Conservation (phyloP, 768 basidiomycete species). For the Leccinum variicolor region DNA sequence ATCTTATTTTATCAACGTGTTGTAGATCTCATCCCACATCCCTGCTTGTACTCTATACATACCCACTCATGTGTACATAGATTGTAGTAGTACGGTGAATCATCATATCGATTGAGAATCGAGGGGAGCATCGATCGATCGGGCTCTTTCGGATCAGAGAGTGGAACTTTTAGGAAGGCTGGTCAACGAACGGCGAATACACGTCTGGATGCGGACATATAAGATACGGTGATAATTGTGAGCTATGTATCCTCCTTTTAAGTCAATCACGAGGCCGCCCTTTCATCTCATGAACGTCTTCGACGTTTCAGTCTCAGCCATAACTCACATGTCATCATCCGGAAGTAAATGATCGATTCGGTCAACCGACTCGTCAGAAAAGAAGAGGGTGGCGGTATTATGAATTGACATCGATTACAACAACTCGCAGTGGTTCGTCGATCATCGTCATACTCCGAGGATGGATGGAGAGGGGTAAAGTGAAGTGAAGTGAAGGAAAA, state of each 20-base stretch:
- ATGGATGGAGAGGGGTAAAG: slow-evolving; percentile 3
- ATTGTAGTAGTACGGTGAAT: slow-evolving; percentile 5
- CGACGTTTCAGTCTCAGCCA: neutral
- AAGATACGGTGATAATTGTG: neutral
- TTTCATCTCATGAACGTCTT: neutral
- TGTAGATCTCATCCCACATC: slow-evolving; percentile 19
- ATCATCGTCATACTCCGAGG: slow-evolving; percentile 7
- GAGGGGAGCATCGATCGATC: neutral
- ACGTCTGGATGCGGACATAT: neutral
- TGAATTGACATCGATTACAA: slow-evolving; percentile 1
- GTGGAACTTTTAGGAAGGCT: neutral
- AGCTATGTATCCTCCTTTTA: neutral
- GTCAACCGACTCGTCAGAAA: neutral
- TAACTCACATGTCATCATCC: neutral
- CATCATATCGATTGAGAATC: neutral
- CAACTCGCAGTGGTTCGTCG: slow-evolving; percentile 9
- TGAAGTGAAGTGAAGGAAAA: neutral
- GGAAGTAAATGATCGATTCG: neutral
- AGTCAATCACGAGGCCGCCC: neutral
- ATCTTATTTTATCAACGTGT: slow-evolving; percentile 12
- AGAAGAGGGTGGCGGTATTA: neutral
- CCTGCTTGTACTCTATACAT: slow-evolving; percentile 9
- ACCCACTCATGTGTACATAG: slow-evolving; percentile 12
- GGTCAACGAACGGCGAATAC: neutral
- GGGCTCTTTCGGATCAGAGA: neutral